Evolutionary conservation across 2,329 filamentous ascomycete species (phyloP).

Genomic region (Endoconidiophora laricicola): DNA sequence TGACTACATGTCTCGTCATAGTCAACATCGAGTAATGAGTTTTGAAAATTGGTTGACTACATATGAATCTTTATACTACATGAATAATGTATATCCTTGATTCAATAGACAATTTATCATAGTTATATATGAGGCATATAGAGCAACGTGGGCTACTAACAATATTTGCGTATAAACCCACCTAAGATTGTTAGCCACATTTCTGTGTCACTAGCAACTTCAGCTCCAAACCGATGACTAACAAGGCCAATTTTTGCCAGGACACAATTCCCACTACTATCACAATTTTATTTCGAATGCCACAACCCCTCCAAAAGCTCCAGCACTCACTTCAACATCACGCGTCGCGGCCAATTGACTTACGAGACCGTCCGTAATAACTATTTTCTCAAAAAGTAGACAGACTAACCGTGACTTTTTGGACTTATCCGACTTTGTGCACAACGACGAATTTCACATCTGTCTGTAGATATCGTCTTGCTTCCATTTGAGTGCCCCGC

Average conservation of each 20-base stretch:
- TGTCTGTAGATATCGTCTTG: constrained; percentile 4
- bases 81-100: no score
- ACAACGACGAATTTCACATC: background rate
- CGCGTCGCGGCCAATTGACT: constrained; percentile 6
- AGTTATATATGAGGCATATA: no score
- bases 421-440: no score
- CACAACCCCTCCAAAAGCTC: constrained; percentile 11
- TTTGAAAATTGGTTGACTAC: no score
- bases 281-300: constrained; percentile 9
- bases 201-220: background rate
- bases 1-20: no score
- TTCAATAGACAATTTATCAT: no score
- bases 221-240: constrained; percentile 9
- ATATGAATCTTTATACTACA: no score
- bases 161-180: background rate
- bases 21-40: no score
- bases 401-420: no score
- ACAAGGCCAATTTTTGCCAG: constrained; percentile 8
- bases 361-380: background rate
- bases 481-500: constrained; percentile 8
- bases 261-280: constrained; percentile 10
- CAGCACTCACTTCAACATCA: constrained; percentile 1
- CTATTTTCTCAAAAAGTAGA: background rate
- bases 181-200: constrained; percentile 5
- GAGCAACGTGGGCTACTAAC: background rate